Evolutionary conservation across 169 alveolate genomes (phyloP), one percentile per base, ranked within the genome.

Genomic region (Cardiosporidium cionae): DNA sequence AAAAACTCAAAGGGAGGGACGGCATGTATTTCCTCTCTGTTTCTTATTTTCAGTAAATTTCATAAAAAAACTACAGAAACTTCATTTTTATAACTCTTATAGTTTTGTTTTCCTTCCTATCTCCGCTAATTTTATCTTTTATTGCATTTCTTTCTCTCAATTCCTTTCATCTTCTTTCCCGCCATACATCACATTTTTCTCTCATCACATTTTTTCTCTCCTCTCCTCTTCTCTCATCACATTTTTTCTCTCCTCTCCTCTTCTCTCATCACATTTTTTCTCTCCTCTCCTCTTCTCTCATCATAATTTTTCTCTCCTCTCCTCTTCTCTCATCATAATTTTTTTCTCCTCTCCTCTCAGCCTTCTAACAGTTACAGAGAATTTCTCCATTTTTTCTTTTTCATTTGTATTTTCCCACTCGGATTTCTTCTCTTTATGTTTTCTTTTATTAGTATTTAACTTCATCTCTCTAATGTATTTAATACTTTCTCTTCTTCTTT

Each of bases 401-500:
- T 9, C 16, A 9, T 44, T n/a, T 44, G 58, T n/a, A 16, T 44
- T n/a, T 44, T 9, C 58, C 58, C 25, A 44, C 16, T 9, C 58
- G 25, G 9, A n/a, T 7, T 4, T 29, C 25, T 9, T 33, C 9
- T 58, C 4, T 4, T 29, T 7, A 9, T 25, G 28, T 58, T 9
- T 58, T 29, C 9, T 58, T 4, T 9, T 58, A 58, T 33, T 58
- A 7, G 25, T 58, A 4, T 9, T 58, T 29, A 29, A 25, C 5
- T 4, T n/a, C 22, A 4, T 7, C n/a, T 31, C 29, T 35, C 65
- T 27, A 16, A 68, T 65, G 95, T 1, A 95, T 95, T 6, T 93
- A 93, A 82, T 90, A 90, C 58, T 44, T n/a, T n/a, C n/a, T n/a
- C 58, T 44, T n/a, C n/a, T 44, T n/a, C 58, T 44, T n/a, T n/a